Percentiles rank a stretch among this genome's conserved stretches.
Evolutionary conservation across 2,329 filamentous ascomycete genomes (phyloP).

Genomic region (Botrytis deweyae): DNA sequence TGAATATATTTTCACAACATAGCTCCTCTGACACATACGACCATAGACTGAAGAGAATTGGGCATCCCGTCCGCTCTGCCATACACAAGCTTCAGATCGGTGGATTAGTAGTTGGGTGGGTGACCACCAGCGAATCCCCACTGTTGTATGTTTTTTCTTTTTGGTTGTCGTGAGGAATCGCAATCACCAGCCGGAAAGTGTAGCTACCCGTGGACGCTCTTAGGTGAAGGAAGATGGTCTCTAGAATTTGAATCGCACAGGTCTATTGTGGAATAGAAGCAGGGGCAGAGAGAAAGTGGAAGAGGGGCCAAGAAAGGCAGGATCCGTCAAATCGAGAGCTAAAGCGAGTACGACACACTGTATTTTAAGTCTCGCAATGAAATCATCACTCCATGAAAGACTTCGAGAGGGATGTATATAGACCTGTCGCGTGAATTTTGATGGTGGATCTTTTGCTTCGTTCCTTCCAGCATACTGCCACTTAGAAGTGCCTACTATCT

Average conservation of each 20-base stretch:
- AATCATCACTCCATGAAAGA: no score
- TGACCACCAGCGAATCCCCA: conserved; percentile 19
- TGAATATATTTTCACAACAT: background rate
- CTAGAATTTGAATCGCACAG: background rate
- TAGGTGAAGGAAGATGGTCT: background rate
- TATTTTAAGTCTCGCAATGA: no score
- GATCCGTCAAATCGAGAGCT: no score
- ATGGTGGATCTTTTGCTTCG: background rate
- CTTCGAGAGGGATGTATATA: background rate
- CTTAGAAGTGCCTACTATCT: background rate
- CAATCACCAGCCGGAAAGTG: background rate
- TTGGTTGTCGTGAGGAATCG: background rate
- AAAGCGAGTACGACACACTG: no score
- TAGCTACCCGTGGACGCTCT: background rate
- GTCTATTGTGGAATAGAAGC: no score
- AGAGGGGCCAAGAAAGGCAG: no score
- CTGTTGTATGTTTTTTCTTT: conserved; percentile 13
- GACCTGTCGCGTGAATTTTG: background rate
- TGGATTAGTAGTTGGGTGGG: conserved; percentile 21
- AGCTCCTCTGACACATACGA: fast-evolving
- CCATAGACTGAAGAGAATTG: conserved; percentile 20
- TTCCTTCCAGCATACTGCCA: background rate
- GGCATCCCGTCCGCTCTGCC: conserved; percentile 22
- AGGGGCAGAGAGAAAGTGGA: background rate
- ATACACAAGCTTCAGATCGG: conserved; percentile 22